Percentiles rank a stretch among this genome's conserved stretches.
Conservation (phyloP, 805 yeast genomes). For the Starmerella gropengiesseri region DNA sequence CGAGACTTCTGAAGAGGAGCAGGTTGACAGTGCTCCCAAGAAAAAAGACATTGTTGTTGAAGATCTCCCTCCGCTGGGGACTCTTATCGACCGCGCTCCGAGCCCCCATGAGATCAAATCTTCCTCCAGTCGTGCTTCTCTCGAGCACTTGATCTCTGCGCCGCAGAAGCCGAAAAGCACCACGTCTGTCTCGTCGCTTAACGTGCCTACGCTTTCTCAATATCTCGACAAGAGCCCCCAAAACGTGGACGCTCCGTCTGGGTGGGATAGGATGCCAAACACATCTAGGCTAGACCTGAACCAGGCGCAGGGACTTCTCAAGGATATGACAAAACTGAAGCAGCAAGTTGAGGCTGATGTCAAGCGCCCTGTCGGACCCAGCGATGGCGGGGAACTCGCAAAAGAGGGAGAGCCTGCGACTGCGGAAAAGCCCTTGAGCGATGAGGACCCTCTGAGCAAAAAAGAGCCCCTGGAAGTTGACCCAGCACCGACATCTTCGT, state of each 20-base stretch:
- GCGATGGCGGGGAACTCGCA: too few relatives aligned
- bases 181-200: neutral
- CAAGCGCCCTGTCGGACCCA: too few relatives aligned
- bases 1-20: neutral
- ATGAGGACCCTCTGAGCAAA: too few relatives aligned
- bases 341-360: too few relatives aligned
- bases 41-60: neutral
- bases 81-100: slow-evolving; percentile 12
- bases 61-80: slow-evolving; percentile 13
- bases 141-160: neutral
- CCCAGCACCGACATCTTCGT: too few relatives aligned
- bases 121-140: neutral
- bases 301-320: neutral
- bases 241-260: slow-evolving; percentile 1
- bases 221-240: slow-evolving; percentile 18
- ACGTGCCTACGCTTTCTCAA: slow-evolving; percentile 3
- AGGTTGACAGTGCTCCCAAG: neutral
- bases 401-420: too few relatives aligned
- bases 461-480: too few relatives aligned
- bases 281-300: slow-evolving; percentile 3
- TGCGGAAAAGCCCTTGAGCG: too few relatives aligned
- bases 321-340: neutral
- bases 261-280: slow-evolving; percentile 4
- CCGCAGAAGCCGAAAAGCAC: neutral
- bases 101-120: slow-evolving; percentile 6